Base-by-base conservation (phyloP, 2,329 filamentous ascomycete species). In the Penicillium sp. region DNA sequence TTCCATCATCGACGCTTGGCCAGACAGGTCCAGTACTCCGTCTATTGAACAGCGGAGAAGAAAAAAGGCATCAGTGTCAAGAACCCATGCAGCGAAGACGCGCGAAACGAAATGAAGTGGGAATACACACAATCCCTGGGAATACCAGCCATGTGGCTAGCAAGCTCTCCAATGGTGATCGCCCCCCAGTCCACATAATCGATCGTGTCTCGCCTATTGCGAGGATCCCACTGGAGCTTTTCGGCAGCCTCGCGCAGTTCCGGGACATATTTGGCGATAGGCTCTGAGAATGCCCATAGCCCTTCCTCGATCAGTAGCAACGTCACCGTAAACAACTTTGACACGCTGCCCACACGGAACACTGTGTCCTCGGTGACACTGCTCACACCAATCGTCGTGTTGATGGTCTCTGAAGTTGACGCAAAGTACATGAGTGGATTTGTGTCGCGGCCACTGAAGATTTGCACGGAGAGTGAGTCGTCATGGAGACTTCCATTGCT, bases 281-380 rank as follows among this genome's bases (percentile, higher is more conserved):
- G 59, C 25, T 61, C 52, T 5, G 56, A 25, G 28, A 61, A 60
- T 11, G 45, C 36, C 12, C 45, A 46, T 9, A 55, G 44, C 4
- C 61, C 61, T 4, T 43, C 51, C 39, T 59, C 62, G 9, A 67
- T 57, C 13, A 73, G 51, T 9, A 68, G 61, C 0, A 66, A 39
- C 24, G 69, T 63, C 13, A 71, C 64, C 0, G 72, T 73, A 53
- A 68, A 70, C 13, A 73, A 47, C 49, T 75, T 76, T 1, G 70
- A 73, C 27, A 71, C 45, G 41, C 72, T 75, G 0, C 66, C 71
- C 12, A 74, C 60, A 8, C 73, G 67, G 52, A 73, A 75, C 2
- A 75, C 64, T 0, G 68, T 73, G 47, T 76, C 59, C 6, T 63
- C 63, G 29, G 70, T 63, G 3, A 76, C 62, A 2, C 56, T 57